phyloP scores from a whole-genome alignment of 2,329 filamentous ascomycete species.

The Thelonectria discophora region DNA sequence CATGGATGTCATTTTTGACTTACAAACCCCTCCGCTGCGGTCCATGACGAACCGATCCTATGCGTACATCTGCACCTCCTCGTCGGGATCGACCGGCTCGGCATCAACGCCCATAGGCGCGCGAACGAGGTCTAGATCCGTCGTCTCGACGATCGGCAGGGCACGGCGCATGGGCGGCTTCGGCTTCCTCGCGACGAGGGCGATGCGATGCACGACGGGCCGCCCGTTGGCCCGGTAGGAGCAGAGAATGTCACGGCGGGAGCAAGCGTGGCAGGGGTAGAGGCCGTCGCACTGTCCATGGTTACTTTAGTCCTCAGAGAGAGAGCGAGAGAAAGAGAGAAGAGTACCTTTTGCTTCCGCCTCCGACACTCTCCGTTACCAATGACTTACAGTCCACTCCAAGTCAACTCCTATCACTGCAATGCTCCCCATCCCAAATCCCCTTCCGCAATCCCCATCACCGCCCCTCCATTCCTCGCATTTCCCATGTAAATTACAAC shows the following conservation, averaged over 20 bases:
- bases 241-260: background rate
- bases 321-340: too few relatives aligned
- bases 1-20: conserved; percentile 40
- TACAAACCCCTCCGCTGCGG: conserved; percentile 64
- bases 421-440: too few relatives aligned
- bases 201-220: background rate
- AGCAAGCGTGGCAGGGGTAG: background rate
- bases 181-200: background rate
- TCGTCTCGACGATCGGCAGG: background rate
- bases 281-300: background rate
- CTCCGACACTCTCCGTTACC: conserved; percentile 55
- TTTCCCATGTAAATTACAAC: background rate
- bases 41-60: conserved; percentile 68
- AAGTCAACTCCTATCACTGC: too few relatives aligned
- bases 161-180: background rate
- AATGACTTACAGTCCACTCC: too few relatives aligned
- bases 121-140: background rate
- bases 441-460: too few relatives aligned
- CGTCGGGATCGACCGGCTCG: conserved; percentile 54
- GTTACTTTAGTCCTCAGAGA: too few relatives aligned
- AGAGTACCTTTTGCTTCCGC: conserved; percentile 74
- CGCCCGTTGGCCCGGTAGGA: background rate
- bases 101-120: background rate
- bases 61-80: conserved; percentile 64
- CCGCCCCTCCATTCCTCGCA: background rate